Base-by-base conservation (phyloP, 2,329 filamentous ascomycete genomes). In the Aspergillus terreus region DNA sequence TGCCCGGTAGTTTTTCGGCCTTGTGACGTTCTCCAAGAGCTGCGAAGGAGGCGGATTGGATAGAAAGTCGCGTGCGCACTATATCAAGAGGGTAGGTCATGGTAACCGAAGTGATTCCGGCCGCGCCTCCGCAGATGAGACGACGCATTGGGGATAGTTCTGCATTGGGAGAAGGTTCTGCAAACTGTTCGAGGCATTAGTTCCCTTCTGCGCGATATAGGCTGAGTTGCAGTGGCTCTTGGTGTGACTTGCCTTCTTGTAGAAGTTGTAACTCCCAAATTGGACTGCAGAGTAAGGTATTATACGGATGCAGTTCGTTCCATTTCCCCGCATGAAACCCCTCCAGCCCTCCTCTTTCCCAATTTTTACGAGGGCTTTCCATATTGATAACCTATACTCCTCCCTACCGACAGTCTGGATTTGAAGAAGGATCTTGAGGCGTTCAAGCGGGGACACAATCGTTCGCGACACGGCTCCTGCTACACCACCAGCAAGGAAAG, bases 281-380 rank as follows among this genome's bases (percentile, higher is more conserved):
- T 99, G 94, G 38, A 97, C 94, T 10, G 94, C 94, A 46, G 92
- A 97, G 72, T 99, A 99, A 4, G 94, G 94, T 47, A 99, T 90
- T 60, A 99, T 99, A 56, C 94, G 89, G 64, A 99, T 90, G 78
- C 94, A 99, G 72, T 99, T 99, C 55, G 92, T 96, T 57, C 94
- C 94, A 70, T 99, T 99, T 47, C 94, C 94, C 60, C 91, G 85
- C 92, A 99, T 95, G 73, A 97, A 95, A 0, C 94, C 94, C 70
- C 85, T 85, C 90, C 92, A 97, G 49, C 94, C 94, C 73, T 99
- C 94, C 69, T 99, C 94, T 62, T 80, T 85, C 86, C 92, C 96
- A 87, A 99, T 99, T 74, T 99, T 99, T 53, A 77, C 82, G 58
- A 99, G 78, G 4, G 90, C 94, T 73, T 95, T 90, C 61, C 85